phyloP scores from a whole-genome alignment of 1,139 yeast genomes.

The Blastobotrys illinoisensis region DNA sequence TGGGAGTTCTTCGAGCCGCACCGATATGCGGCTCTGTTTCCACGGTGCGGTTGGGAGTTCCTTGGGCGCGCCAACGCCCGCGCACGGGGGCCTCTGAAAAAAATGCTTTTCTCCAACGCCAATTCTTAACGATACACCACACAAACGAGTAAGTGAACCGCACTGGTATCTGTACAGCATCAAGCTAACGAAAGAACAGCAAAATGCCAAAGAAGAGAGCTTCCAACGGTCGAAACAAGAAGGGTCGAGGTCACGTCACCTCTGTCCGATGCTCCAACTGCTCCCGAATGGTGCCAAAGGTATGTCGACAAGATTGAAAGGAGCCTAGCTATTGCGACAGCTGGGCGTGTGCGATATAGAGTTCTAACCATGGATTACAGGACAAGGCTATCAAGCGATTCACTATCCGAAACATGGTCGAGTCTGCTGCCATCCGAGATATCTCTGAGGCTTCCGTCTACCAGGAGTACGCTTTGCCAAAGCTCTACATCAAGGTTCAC shows the following conservation, averaged over 20 bases:
- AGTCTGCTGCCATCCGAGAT: constrained; percentile 99
- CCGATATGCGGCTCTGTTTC: background rate
- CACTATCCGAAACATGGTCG: constrained; percentile 99
- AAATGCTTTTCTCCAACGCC: background rate
- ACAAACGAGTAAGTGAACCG: background rate
- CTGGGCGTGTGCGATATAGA: too few species aligned
- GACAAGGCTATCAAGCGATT: constrained; percentile 99
- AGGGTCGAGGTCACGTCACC: constrained; percentile 99
- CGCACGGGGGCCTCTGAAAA: background rate
- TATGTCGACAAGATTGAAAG: constrained; percentile 11
- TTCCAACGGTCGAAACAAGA: constrained; percentile 99
- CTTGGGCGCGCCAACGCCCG: background rate
- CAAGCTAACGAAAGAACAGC: constrained; percentile 16
- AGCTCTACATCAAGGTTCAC: constrained; percentile 99
- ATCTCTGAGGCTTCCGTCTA: constrained; percentile 99
- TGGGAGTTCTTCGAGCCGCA: background rate
- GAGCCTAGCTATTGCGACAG: too few species aligned
- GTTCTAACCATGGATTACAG: constrained; percentile 24
- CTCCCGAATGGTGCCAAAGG: constrained; percentile 96
- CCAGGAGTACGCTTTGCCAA: constrained; percentile 98
- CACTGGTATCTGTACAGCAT: background rate
- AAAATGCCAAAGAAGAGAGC: constrained; percentile 99
- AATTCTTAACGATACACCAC: background rate
- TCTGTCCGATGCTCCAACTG: constrained; percentile 99
- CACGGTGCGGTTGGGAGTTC: background rate